Base-by-base conservation (phyloP, 768 basidiomycete species). In the Tylopilus rubrobrunneus region DNA sequence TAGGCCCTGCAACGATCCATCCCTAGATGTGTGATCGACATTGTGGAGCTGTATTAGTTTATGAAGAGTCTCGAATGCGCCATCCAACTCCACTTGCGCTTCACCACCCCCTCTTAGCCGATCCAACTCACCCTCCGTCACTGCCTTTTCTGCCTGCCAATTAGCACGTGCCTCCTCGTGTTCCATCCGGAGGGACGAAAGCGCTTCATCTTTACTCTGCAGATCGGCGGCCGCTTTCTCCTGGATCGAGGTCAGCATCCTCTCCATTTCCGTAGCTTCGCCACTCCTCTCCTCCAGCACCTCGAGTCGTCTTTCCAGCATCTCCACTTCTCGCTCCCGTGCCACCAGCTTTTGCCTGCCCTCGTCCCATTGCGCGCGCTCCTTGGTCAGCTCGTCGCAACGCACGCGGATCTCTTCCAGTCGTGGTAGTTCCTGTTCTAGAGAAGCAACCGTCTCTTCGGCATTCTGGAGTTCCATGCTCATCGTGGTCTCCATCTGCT, bases 391-490 rank as follows among this genome's bases (percentile, higher is more conserved):
- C 42, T 70, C 68, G 47, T 80, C 72, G 27, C 81, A 65, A 42
- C 81, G 77, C 21, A 59, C 45, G 56, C 81, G 78, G 48, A 83
- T 65, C 7, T 73, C 74, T 52, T 79, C 78, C 29, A 84, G 66
- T 55, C 74, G 73, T 7, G 76, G 78, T 27, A 84, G 60, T 49
- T 87, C 81, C 51, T 73, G 67, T 67, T 85, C 79, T 49, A 89
- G 62, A 1, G 78, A 75, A 17, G 71, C 68, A 41, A 86, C 82
- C 34, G 79, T 84, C 45, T 87, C 87, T 62, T 87, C 81, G 1
- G 85, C 82, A 44, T 69, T 78, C 63, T 85, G 84, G 37, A 87
- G 68, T 55, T 90, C 87, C 74, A 85, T 74, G 1, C 76, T 75
- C 72, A 86, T 74, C 56, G 78, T 76, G 2, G 83, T 83, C 66